Conservation (phyloP, 2,329 filamentous ascomycete genomes). For the Hymenoscyphus repandus region DNA sequence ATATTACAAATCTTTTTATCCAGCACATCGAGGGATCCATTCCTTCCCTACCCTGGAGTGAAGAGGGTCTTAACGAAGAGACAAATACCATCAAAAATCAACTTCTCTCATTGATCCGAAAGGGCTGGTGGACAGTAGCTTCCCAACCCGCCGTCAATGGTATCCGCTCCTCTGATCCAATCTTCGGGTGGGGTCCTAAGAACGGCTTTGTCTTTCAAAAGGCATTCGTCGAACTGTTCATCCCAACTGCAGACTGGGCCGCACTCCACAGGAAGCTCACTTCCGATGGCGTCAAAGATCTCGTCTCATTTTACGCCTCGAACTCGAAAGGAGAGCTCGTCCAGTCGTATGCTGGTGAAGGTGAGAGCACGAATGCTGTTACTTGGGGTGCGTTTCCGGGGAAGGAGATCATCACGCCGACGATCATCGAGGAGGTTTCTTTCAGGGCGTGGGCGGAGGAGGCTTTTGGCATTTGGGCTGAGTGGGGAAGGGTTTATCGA, state of each 20-base stretch:
- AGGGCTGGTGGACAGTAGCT: slow-evolving; percentile 94
- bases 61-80: slow-evolving; percentile 80
- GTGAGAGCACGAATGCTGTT: slow-evolving; percentile 82
- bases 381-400: slow-evolving; percentile 95
- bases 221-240: slow-evolving; percentile 95
- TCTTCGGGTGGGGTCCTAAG: slow-evolving; percentile 90
- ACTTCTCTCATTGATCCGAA: slow-evolving; percentile 68
- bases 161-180: slow-evolving; percentile 64
- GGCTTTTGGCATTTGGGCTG: slow-evolving; percentile 89
- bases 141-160: slow-evolving; percentile 94
- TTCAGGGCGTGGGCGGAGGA: slow-evolving; percentile 94
- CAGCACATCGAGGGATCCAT: slow-evolving; percentile 76
- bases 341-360: slow-evolving; percentile 50
- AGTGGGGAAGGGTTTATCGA: slow-evolving; percentile 86
- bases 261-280: slow-evolving; percentile 59
- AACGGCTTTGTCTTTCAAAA: slow-evolving; percentile 98
- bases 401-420: slow-evolving; percentile 94
- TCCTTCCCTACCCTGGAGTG: slow-evolving; percentile 84
- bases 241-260: slow-evolving; percentile 68
- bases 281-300: slow-evolving; percentile 50
- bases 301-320: slow-evolving; percentile 82
- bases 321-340: slow-evolving; percentile 75
- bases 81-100: slow-evolving; percentile 74
- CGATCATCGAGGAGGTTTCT: slow-evolving; percentile 92
- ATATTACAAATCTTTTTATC: slow-evolving; percentile 77